phyloP scores from a whole-genome alignment of 345 rosid genomes.

The Ailanthus altissimus region DNA sequence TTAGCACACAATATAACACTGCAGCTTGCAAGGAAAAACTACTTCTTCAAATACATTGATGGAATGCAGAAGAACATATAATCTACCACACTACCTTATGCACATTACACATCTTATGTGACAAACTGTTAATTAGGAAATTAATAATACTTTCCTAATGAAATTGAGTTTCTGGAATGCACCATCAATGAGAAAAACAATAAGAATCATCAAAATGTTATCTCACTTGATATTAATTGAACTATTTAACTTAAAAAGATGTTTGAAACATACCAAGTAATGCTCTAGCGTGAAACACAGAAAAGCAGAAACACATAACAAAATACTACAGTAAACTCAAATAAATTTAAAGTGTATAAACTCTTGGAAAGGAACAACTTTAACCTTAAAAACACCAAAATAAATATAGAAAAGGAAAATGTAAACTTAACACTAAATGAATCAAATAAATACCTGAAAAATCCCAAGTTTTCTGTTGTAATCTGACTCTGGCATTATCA shows the following conservation, averaged over 20 bases:
- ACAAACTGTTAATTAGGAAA: background rate
- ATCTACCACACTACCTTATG: background rate
- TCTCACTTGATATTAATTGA: background rate
- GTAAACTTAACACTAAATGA: background rate
- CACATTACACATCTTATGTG: background rate
- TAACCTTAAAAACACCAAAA: background rate
- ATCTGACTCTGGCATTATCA: constrained; percentile 75
- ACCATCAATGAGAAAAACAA: background rate
- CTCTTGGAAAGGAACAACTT: background rate
- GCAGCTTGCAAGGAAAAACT: background rate
- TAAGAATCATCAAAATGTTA: background rate
- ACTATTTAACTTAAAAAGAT: background rate
- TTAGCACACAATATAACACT: background rate
- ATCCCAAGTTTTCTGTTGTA: constrained; percentile 83
- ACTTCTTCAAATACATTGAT: background rate
- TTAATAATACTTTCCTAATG: background rate
- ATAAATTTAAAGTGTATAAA: background rate
- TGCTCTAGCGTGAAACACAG: background rate
- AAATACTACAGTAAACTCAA: background rate
- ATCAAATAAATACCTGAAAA: constrained; percentile 66
- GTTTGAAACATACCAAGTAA: background rate
- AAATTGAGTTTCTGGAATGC: background rate
- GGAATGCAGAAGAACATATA: background rate
- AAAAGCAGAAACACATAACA: background rate
- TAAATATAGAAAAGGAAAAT: background rate